Evolutionary conservation across 768 basidiomycete genomes (phyloP).

Genomic region (Boletellus sp.): DNA sequence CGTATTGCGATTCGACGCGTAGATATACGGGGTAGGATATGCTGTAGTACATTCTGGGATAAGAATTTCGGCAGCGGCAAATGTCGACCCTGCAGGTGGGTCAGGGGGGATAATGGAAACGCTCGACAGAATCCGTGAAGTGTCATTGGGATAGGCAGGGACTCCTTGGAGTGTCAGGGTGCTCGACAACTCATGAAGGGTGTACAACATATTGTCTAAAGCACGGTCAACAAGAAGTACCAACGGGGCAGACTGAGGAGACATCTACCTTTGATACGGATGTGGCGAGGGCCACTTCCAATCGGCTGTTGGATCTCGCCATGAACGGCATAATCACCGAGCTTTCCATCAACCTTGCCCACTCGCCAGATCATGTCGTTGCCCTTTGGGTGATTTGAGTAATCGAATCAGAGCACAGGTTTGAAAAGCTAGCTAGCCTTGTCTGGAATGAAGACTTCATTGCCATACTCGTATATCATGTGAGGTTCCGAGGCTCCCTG

Average conservation of each 20-base stretch:
- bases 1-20: slow-evolving; percentile 65
- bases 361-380: slow-evolving; percentile 69
- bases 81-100: slow-evolving; percentile 37
- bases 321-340: slow-evolving; percentile 50
- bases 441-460: slow-evolving; percentile 63
- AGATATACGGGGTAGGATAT: slow-evolving; percentile 56
- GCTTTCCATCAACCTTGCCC: slow-evolving; percentile 34
- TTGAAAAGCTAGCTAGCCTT: slow-evolving; percentile 39
- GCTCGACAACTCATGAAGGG: slow-evolving; percentile 53
- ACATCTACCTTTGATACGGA: slow-evolving; percentile 33
- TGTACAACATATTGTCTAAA: slow-evolving; percentile 48
- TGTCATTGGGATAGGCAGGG: slow-evolving; percentile 42
- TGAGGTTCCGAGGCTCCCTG: slow-evolving; percentile 55
- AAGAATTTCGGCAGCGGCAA: slow-evolving; percentile 59
- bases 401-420: background rate
- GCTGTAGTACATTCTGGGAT: slow-evolving; percentile 44
- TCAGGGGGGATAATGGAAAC: slow-evolving; percentile 46
- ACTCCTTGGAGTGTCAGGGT: slow-evolving; percentile 58
- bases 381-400: slow-evolving; percentile 39
- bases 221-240: background rate
- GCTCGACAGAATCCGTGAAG: slow-evolving; percentile 47
- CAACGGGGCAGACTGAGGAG: background rate
- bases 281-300: slow-evolving; percentile 65
- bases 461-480: slow-evolving; percentile 53
- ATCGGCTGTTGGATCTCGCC: slow-evolving; percentile 57